A percentile compares a stretch with the other conserved stretches of the same genome.
Evolutionary conservation across 225 moss, liverwort and hornwort genomes (phyloP).

Genomic region (Rhytidiadelphus loreus): DNA sequence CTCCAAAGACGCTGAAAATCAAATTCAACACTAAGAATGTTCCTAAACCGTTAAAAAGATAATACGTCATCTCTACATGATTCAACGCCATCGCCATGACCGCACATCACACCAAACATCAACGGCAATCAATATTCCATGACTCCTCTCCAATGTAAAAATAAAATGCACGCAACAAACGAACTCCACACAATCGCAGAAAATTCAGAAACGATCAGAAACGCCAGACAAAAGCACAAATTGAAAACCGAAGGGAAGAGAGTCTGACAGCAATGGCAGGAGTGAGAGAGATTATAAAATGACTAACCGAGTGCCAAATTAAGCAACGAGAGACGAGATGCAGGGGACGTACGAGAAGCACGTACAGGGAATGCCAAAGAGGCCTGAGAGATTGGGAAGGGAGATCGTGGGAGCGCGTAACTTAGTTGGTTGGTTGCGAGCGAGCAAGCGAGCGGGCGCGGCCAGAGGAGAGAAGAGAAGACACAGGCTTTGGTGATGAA

Average conservation of each 20-base stretch:
- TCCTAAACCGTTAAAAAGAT: neutral
- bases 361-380: conserved; percentile 2
- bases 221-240: neutral
- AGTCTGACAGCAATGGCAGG: conserved; percentile 1
- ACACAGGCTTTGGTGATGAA: neutral
- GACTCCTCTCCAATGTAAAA: neutral
- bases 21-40: neutral
- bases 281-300: neutral
- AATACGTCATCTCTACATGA: neutral
- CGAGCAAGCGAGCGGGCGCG: neutral
- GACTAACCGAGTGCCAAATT: conserved; percentile 16
- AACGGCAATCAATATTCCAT: neutral
- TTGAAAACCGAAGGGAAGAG: neutral
- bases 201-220: neutral
- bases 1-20: neutral
- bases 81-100: neutral
- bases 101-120: neutral
- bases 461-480: neutral
- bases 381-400: neutral
- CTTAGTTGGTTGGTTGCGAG: neutral
- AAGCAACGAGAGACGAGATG: neutral
- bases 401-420: neutral
- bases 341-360: neutral
- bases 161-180: neutral
- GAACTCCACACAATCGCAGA: neutral